Percentiles rank a stretch among this genome's conserved stretches.
These are phyloP conservation scores for Saturnispora hagleri DNA, from an alignment of 805 yeast species.

Conservation along the genomic window DNA sequence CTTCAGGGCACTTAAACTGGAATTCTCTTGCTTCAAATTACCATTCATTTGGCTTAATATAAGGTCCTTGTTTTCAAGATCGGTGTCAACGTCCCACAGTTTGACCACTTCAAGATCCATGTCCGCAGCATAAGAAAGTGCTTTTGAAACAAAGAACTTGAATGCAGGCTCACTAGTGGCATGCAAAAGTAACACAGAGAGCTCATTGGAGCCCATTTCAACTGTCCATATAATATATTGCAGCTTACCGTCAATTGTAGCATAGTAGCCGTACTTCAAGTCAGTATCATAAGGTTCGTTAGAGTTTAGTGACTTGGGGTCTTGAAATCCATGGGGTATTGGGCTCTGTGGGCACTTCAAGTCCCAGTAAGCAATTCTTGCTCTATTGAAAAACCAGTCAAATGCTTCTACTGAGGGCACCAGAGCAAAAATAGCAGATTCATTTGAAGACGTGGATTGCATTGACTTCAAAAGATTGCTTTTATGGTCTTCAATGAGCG, in stretches of 20 bases:
- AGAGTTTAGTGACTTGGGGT: neutral
- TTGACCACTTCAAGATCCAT: conserved; percentile 5
- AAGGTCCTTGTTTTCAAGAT: conserved; percentile 10
- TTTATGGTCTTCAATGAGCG: neutral
- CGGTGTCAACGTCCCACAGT: conserved; percentile 9
- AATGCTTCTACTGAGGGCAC: conserved; percentile 28
- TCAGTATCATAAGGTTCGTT: neutral
- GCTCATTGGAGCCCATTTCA: neutral
- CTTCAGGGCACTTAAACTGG: conserved; percentile 18
- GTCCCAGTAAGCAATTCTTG: conserved; percentile 13
- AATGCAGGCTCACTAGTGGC: neutral
- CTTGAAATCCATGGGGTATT: neutral
- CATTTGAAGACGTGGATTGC: neutral
- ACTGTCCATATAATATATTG: conserved; percentile 3
- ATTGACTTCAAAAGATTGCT: neutral
- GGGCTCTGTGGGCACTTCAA: neutral
- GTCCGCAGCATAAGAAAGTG: conserved; percentile 5
- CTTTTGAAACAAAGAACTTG: neutral
- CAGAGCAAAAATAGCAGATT: conserved; percentile 14
- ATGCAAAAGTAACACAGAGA: neutral
- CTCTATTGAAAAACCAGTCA: conserved; percentile 37
- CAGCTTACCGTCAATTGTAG: neutral
- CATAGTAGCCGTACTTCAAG: conserved; percentile 1
- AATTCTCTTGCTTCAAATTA: conserved; percentile 10
- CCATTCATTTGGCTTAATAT: conserved; percentile 1